Conservation (phyloP, 2,329 filamentous ascomycete genomes). For the Phialophora verrucosa region DNA sequence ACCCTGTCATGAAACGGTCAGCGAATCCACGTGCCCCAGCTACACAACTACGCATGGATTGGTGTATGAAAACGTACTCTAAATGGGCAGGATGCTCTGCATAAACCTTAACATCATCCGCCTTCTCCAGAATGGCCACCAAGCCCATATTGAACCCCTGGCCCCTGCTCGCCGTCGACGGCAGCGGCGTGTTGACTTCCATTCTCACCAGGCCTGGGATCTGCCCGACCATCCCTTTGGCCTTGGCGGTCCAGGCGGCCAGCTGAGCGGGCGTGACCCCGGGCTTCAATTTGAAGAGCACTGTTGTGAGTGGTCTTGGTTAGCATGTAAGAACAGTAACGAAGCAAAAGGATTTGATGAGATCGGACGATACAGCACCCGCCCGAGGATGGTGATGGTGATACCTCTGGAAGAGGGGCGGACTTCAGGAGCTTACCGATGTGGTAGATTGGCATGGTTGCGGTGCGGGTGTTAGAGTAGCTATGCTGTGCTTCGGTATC, state of each 20-base stretch:
- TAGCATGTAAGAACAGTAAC: not conserved
- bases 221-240: constrained; percentile 50
- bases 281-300: constrained; percentile 52
- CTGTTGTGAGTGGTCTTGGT: constrained; percentile 37
- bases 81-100: constrained; percentile 54
- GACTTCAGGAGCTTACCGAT: constrained; percentile 42
- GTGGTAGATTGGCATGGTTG: constrained; percentile 50
- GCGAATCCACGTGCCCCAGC: constrained; percentile 3
- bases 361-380: not conserved
- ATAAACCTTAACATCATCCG: constrained; percentile 51
- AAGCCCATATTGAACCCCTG: constrained; percentile 55
- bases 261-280: constrained; percentile 46
- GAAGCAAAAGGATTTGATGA: not conserved
- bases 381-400: not conserved
- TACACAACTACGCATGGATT: not conserved
- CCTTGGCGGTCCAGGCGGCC: constrained; percentile 42
- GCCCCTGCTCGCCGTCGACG: constrained; percentile 49
- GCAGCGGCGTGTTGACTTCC: constrained; percentile 46
- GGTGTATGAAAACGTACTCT: constrained; percentile 45
- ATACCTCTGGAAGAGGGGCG: not conserved
- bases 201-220: constrained; percentile 50
- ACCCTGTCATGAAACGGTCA: constrained; percentile 43
- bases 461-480: not conserved
- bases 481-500: not conserved
- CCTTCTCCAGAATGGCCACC: constrained; percentile 53